Conservation (phyloP, 495 filamentous ascomycete genomes). For the Podospora appendiculata region DNA sequence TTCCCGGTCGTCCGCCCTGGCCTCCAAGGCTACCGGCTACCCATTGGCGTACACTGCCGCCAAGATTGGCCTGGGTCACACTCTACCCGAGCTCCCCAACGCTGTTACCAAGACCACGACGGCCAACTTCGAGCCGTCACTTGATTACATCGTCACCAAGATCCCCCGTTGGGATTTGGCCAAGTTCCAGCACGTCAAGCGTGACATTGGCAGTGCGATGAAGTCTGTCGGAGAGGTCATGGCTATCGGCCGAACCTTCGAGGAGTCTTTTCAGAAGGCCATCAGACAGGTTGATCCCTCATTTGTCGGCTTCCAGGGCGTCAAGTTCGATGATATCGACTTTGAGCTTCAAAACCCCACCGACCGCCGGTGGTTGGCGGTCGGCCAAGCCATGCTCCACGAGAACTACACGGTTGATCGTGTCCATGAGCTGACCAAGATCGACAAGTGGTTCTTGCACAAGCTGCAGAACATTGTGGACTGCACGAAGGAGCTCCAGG, state of each 20-base stretch:
- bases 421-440: conserved; percentile 90
- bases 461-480: conserved; percentile 96
- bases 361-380: conserved; percentile 91
- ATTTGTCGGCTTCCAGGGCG: conserved; percentile 91
- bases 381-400: conserved; percentile 96
- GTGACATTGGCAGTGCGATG: conserved; percentile 95
- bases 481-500: conserved; percentile 77
- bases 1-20: conserved; percentile 90
- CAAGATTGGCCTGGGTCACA: conserved; percentile 94
- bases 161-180: conserved; percentile 95
- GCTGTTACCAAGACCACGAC: conserved; percentile 98
- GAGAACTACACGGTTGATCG: conserved; percentile 88
- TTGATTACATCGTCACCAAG: conserved; percentile 97
- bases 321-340: conserved; percentile 87
- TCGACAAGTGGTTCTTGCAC: conserved; percentile 94
- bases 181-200: conserved; percentile 98
- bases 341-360: conserved; percentile 84
- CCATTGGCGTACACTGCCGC: conserved; percentile 94
- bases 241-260: conserved; percentile 96
- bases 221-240: conserved; percentile 99
- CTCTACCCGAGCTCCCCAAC: conserved; percentile 88
- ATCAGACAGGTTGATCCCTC: conserved; percentile 91
- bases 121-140: conserved; percentile 94
- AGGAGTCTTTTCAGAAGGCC: conserved; percentile 99
- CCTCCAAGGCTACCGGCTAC: conserved; percentile 96